Evolutionary conservation across 257 asterid species (phyloP), one percentile per base, ranked within the genome.

Genomic region (Primulina eburnea): DNA sequence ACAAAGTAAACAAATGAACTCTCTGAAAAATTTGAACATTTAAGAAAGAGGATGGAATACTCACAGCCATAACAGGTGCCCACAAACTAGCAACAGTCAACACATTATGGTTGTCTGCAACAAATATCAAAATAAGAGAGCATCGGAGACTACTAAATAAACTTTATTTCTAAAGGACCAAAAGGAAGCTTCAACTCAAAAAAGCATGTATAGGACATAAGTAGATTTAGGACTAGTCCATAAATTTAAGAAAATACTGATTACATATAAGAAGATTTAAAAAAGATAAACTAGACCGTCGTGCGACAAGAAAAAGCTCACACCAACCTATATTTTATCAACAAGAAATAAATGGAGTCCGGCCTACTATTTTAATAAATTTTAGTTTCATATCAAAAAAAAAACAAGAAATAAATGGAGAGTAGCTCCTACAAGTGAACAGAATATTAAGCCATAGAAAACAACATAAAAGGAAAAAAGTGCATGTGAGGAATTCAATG

Each of bases 11-110:
- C 7, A 37, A 63, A 71, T 28, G 33, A 58, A 29, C 35, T 61
- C 33, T 35, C 24, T n/a, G 57, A 55, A 62, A 56, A 28, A 70
- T 63, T 10, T 33, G 62, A 63, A 69, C 18, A 75, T 10, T 26
- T 69, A 20, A 53, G 40, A 72, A 8, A 18, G 37, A 21, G 67
- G 53, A 62, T 24, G 21, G 30, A 64, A 77, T 74, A 93, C 99
- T 90, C 81, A 93, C 99, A 82, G 97, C 96, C 65, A 93, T 83
- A 82, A 93, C 96, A 28, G 99, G 99, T 34, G 96, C 91, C 99
- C 99, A 93, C 75, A 93, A 73, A 83, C 96, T 87, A 75, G 78
- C 96, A 37, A 93, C 38, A 5, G 97, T 83, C 80, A 89, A 76
- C 58, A 77, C 88, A 77, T 93, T 86, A 67, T 89, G 74, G 80